Percentiles rank a stretch among this genome's conserved stretches.
Evolutionary conservation across 306 rosid genomes (phyloP).

Genomic region (Cercis canadensis): DNA sequence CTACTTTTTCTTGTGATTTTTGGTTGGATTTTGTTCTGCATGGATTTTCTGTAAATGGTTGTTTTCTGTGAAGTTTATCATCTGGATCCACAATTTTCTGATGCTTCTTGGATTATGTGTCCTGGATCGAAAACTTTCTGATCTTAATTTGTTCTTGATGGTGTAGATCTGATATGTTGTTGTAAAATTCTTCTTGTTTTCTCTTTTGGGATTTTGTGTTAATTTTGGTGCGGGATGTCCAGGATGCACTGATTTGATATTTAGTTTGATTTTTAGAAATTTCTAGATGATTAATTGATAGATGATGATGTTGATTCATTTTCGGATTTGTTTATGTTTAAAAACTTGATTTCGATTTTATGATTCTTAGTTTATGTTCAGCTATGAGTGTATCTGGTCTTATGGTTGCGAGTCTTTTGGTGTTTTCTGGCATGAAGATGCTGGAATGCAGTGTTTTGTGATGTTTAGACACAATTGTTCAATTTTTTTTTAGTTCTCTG

Average conservation of each 20-base stretch:
- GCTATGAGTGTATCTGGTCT: constrained; percentile 33
- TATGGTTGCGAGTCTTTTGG: too few relatives aligned
- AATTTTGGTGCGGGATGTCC: constrained; percentile 21
- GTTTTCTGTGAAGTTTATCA: background rate
- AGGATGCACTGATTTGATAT: constrained; percentile 24
- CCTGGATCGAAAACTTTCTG: constrained; percentile 26
- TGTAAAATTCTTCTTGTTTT: background rate
- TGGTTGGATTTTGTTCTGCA: background rate
- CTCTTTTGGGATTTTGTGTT: background rate
- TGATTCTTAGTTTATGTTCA: constrained; percentile 6
- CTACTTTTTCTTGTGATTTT: background rate
- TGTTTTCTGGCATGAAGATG: too few relatives aligned
- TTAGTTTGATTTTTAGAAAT: background rate
- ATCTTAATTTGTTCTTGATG: constrained; percentile 34
- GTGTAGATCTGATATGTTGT: constrained; percentile 41
- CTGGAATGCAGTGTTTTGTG: too few relatives aligned
- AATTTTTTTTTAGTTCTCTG: too few relatives aligned
- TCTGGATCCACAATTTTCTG: constrained; percentile 32
- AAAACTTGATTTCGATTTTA: background rate
- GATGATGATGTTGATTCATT: background rate
- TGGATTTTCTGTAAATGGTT: background rate
- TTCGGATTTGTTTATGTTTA: background rate
- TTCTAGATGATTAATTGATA: constrained; percentile 2
- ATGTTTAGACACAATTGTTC: too few relatives aligned
- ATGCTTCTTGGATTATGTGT: background rate